Evolutionary conservation across 179 eudicot species (phyloP), one percentile per base, ranked within the genome.

Genomic region (Nepenthes alata): DNA sequence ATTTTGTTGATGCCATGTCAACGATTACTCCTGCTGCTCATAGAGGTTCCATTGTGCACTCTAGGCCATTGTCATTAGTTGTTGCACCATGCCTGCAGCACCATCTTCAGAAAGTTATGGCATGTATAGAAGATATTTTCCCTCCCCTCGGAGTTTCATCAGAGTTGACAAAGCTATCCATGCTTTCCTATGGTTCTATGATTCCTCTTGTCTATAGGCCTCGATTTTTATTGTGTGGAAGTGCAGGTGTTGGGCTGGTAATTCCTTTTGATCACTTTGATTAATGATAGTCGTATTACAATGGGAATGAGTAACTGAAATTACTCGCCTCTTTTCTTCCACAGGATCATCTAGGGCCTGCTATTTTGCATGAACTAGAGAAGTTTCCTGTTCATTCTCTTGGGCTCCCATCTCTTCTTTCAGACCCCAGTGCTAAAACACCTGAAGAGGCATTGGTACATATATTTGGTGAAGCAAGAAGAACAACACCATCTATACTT

Each of bases 331-430:
- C 80, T 74, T 56, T 70, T 72, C 67, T 77, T 82, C 63, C 63
- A 55, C 87, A 94, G 99, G 99, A 94, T 81, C 99, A 90, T 80
- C 72, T 94, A 37, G 99, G 97, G 60, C 99, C 99, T 64, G 99
- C 99, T 63, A 75, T 94, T 55, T 77, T 94, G 71, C 99, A 94
- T 72, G 97, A 94, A 73, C 79, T 94, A 75, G 99, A 94, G 75
- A 94, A 94, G 69, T 94, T 94, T 72, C 97, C 97, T 77, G 96
- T 94, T 70, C 99, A 94, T 70, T 90, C 97, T 70, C 85, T 94
- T 59, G 99, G 91, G 44, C 95, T 94, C 67, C 86, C 99, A 9
- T 90, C 99, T 62, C 87, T 94, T 63, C 99, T 94, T 66, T 94
- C 99, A 64, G 99, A 94, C 77, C 96, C 99, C 52, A 85, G 97